A percentile compares a stretch with the other conserved stretches of the same genome.
phyloP scores from a whole-genome alignment of 805 yeast genomes.

The Cyberlindnera petersonii region DNA sequence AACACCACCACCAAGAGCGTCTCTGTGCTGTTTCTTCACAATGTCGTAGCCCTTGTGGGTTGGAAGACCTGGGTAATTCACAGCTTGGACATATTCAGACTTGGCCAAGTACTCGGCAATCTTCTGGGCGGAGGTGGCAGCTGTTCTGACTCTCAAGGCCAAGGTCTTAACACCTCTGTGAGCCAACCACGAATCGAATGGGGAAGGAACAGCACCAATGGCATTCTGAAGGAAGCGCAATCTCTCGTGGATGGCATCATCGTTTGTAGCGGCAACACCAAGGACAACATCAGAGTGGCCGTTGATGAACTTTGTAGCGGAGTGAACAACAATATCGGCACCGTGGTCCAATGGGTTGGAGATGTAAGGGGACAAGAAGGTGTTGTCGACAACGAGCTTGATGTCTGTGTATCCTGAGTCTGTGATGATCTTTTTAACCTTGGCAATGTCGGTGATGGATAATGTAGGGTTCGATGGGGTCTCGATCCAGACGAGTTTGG shows the following conservation, averaged over 20 bases:
- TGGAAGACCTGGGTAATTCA: constrained; percentile 81
- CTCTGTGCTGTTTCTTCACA: constrained; percentile 73
- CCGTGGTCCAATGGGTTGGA: constrained; percentile 81
- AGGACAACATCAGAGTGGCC: constrained; percentile 91
- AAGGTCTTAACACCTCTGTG: constrained; percentile 88
- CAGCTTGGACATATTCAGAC: constrained; percentile 53
- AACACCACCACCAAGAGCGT: constrained; percentile 89
- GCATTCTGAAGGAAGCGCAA: constrained; percentile 82
- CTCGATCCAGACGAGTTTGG: constrained; percentile 82
- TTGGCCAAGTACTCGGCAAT: constrained; percentile 61
- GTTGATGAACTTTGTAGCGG: constrained; percentile 85
- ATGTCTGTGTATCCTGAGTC: constrained; percentile 47
- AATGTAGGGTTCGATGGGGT: constrained; percentile 88
- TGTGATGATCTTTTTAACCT: constrained; percentile 54
- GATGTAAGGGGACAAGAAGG: constrained; percentile 82
- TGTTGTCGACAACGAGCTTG: constrained; percentile 77
- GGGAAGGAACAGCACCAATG: constrained; percentile 83
- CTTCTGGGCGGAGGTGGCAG: constrained; percentile 59
- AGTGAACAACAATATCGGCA: constrained; percentile 84
- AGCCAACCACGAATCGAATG: constrained; percentile 89
- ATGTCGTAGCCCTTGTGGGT: constrained; percentile 59
- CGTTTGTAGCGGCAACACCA: constrained; percentile 76
- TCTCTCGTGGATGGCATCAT: constrained; percentile 53
- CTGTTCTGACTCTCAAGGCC: constrained; percentile 73
- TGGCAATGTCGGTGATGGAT: constrained; percentile 68